Evolutionary conservation across 306 rosid species (phyloP), one percentile per base, ranked within the genome.

Genomic region (Calophaca sinica): DNA sequence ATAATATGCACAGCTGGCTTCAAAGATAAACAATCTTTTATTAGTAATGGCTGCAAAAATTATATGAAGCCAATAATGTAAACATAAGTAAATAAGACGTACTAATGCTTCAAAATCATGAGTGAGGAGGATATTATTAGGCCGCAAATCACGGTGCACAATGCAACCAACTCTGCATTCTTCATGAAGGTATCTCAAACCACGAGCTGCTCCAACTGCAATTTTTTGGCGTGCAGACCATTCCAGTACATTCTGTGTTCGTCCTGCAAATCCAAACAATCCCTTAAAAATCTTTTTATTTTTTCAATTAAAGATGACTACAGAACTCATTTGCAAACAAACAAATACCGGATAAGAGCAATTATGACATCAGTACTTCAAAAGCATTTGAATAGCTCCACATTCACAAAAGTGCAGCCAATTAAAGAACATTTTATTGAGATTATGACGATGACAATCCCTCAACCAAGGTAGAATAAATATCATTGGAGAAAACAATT

Each of bases 151-250:
- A 14, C 97, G 97, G 79, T 94, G 99, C 74, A 94, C 94, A 73
- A 94, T 94, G 71, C 99, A 94, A n/a, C 99, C 99, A 66, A 94
- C 99, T 80, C 99, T 86, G 69, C 99, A 94, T 88, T 94, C 99
- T 84, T 94, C 99, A 7, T 94, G 99, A 65, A 94, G 97, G 86
- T 94, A 94, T 80, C 99, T 89, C 87, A 94, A 85, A 72, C 99
- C 99, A 58, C 97, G 90, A 45, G 99, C 96, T 48, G 99, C 99
- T 80, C 99, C 97, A 7, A 94, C 91, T 29, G 97, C 96, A 35
- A 90, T 86, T 62, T 84, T 91, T 73, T 89, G 96, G 50, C 99
- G 75, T 26, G 96, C 96, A 54, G 84, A 72, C 99, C 99, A 94
- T 85, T 86, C 86, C 77, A 94, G 58, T 1, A 82, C 85, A 48